Base-by-base conservation (phyloP, 306 rosid genomes). In the Psophocarpus tetragonolobus region DNA sequence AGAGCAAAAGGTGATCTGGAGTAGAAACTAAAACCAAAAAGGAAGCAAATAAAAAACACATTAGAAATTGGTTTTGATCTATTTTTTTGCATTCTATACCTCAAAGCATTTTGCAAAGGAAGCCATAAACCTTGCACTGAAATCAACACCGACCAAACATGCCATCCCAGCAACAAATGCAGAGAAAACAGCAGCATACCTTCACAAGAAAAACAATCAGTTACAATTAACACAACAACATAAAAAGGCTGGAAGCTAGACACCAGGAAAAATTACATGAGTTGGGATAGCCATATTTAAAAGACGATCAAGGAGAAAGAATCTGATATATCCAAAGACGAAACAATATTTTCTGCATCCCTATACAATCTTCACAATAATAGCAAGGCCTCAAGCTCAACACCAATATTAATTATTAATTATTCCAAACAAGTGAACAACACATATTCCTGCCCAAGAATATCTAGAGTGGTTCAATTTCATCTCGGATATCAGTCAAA, bases 141-240 rank as follows among this genome's bases (percentile, higher is more conserved):
- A 92, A 80, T 95, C 93, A 30, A 82, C 73, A 84, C 98, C 98
- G 29, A 89, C 88, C 71, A 86, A 77, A 81, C 97, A 88, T 60
- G 97, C 85, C 91, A 91, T 88, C 66, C 97, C 97, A 15, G 97
- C 96, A 74, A 95, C 97, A 85, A 91, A 89, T 30, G 98, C 89
- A 42, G 92, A 93, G 75, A 95, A 95, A 57, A 89, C 87, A 50
- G 97, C 97, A 84, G 98, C 97, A 88, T 90, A 88, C 89, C 98
- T 95, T 63, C 81, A 84, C 73, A 79, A 45, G 33, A 45, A 48
- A 73, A 75, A 65, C 8, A 35, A 7, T 76, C 83, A 83, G 72
- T 74, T 51, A 74, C 30, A 73, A 24, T n/a, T 69, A 79, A 76
- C 42, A 23, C 17, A 63, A 36, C 74, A 69, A 73, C 81, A 51